phyloP scores from a whole-genome alignment of 2,329 filamentous ascomycete genomes.

The Penicillium olsonii region DNA sequence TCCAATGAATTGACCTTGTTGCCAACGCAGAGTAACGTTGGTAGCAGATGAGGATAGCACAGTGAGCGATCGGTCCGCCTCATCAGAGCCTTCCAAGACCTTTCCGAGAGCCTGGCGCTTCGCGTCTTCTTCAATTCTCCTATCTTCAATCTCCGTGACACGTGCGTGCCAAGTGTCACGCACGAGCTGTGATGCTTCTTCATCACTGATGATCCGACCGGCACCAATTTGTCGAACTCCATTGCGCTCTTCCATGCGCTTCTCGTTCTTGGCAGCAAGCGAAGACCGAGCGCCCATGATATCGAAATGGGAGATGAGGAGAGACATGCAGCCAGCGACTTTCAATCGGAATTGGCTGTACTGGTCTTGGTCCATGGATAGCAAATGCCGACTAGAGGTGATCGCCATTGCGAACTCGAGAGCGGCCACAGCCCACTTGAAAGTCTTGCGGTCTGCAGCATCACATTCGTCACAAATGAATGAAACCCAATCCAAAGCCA shows the following conservation, averaged over 20 bases:
- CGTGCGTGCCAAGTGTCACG: slow-evolving; percentile 73
- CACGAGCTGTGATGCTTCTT: slow-evolving; percentile 77
- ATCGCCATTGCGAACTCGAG: slow-evolving; percentile 97
- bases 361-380: slow-evolving; percentile 86
- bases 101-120: slow-evolving; percentile 86
- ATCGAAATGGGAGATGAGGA: slow-evolving; percentile 97
- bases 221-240: slow-evolving; percentile 78
- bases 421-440: slow-evolving; percentile 93
- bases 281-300: slow-evolving; percentile 97
- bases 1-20: slow-evolving; percentile 97
- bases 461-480: slow-evolving; percentile 98
- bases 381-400: slow-evolving; percentile 88
- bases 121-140: slow-evolving; percentile 74
- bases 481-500: slow-evolving; percentile 94
- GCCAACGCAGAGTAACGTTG: slow-evolving; percentile 95
- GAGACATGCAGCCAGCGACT: slow-evolving; percentile 94
- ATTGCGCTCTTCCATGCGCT: slow-evolving; percentile 76
- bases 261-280: slow-evolving; percentile 89
- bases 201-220: slow-evolving; percentile 72
- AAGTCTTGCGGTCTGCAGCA: slow-evolving; percentile 90
- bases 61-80: slow-evolving; percentile 91
- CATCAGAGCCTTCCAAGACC: slow-evolving; percentile 90
- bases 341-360: slow-evolving; percentile 81
- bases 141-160: slow-evolving; percentile 74
- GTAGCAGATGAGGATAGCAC: slow-evolving; percentile 92